phyloP scores from a whole-genome alignment of 2,329 filamentous ascomycete genomes.

The Calonectria pauciramosa region DNA sequence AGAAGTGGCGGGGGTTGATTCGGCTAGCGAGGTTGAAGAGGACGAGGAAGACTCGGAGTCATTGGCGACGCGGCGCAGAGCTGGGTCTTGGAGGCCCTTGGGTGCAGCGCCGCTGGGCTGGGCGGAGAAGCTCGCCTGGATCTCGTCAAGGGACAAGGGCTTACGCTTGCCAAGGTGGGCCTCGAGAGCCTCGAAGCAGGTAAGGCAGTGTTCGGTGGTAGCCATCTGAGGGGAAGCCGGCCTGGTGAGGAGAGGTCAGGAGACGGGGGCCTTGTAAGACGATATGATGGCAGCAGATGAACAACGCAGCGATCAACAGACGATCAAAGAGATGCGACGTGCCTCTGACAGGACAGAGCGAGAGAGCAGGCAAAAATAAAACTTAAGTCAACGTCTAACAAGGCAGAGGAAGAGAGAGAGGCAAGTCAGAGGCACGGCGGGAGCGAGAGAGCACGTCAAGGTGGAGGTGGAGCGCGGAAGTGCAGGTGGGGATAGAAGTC shows the following conservation, averaged over 20 bases:
- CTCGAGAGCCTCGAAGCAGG: constrained; percentile 90
- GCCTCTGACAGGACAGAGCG: constrained; percentile 3
- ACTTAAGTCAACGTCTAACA: not conserved
- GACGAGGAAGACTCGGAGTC: constrained; percentile 52
- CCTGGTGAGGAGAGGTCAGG: constrained; percentile 21
- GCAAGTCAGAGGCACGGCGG: constrained; percentile 21
- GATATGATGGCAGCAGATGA: constrained; percentile 15
- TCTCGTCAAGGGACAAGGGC: constrained; percentile 74
- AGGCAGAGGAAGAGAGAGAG: not conserved
- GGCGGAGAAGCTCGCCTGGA: constrained; percentile 76
- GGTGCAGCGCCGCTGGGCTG: constrained; percentile 35
- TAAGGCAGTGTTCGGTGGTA: constrained; percentile 86
- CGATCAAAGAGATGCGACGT: constrained; percentile 8
- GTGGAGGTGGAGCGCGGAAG: constrained; percentile 16
- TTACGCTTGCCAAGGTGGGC: constrained; percentile 80
- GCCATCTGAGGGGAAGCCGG: constrained; percentile 73
- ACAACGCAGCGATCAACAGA: constrained; percentile 1
- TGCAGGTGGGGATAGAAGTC: constrained; percentile 13
- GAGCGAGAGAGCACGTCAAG: constrained; percentile 15
- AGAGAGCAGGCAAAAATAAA: not conserved
- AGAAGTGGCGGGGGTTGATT: constrained; percentile 61
- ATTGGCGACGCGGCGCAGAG: constrained; percentile 57
- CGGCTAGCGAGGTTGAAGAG: constrained; percentile 58
- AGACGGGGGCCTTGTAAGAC: constrained; percentile 13
- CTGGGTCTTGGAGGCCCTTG: constrained; percentile 54